These are phyloP conservation scores for Leccinum subtestaceum DNA, from an alignment of 768 basidiomycete genomes.

Conservation along the genomic window DNA sequence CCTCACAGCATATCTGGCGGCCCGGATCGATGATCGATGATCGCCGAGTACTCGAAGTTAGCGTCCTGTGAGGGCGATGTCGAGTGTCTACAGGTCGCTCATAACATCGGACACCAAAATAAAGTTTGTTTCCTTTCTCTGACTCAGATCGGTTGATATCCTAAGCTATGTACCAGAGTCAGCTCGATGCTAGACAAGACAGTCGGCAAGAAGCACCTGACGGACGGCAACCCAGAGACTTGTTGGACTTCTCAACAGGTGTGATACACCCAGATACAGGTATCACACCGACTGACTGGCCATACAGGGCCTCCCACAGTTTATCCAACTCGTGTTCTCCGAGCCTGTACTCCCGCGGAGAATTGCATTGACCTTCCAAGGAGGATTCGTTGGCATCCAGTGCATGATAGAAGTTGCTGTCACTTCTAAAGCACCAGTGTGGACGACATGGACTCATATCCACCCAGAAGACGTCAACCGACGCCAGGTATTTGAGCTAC, in stretches of 20 bases:
- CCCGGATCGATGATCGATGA: neutral
- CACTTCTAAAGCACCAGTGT: slow-evolving; percentile 36
- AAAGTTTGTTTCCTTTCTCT: slow-evolving; percentile 40
- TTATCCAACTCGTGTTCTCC: slow-evolving; percentile 61
- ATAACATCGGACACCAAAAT: slow-evolving; percentile 25
- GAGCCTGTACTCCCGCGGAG: slow-evolving; percentile 51
- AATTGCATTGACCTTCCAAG: slow-evolving; percentile 73
- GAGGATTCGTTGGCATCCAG: slow-evolving; percentile 75
- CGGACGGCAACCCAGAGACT: slow-evolving; percentile 71
- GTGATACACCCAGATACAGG: slow-evolving; percentile 6
- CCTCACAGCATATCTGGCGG: neutral
- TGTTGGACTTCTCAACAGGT: slow-evolving; percentile 87
- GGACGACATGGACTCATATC: slow-evolving; percentile 52
- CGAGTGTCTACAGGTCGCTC: slow-evolving; percentile 19
- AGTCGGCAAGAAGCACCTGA: slow-evolving; percentile 64
- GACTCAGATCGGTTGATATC: slow-evolving; percentile 14
- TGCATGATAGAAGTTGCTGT: slow-evolving; percentile 49
- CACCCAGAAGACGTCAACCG: slow-evolving; percentile 83
- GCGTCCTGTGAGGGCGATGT: slow-evolving; percentile 15
- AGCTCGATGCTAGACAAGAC: slow-evolving; percentile 78
- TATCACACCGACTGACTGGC: slow-evolving; percentile 7
- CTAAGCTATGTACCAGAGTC: slow-evolving; percentile 46
- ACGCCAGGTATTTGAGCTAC: slow-evolving; percentile 62
- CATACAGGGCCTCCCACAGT: slow-evolving; percentile 73
- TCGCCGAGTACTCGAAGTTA: neutral